Evolutionary conservation across 371 early-diverging fungal species (phyloP), one percentile per base, ranked within the genome.

Genomic region (Blastocladiella emersonii): DNA sequence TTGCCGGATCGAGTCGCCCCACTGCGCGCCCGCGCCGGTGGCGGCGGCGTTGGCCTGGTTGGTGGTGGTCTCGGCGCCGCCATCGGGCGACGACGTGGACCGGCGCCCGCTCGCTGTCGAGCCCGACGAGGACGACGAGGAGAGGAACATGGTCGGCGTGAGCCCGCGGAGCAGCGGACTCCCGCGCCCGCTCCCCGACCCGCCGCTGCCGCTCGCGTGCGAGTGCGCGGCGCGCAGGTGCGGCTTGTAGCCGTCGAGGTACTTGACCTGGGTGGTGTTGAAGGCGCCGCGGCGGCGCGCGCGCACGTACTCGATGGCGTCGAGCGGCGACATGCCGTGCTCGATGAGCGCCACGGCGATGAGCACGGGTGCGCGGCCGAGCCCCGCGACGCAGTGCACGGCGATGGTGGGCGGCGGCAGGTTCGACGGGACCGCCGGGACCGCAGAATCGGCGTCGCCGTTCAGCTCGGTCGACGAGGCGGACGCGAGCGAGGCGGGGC

Each of bases 331-430:
- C 87, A 88, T 85, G 21, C 89, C 89, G 59, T 77, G 71, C 71
- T 91, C 92, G 61, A 91, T 86, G 61, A 91, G 69, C 35, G 92
- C 91, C 64, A 90, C 83, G 30, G 89, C 84, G 8, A 84, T 82
- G 25, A 86, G 67, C 0, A 85, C 87, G 12, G 86, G 87, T 4
- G 86, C 86, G 32, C 87, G 80, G 64, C 39, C 17, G 35, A 63
- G 37, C 19, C 92, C 91, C 8, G 92, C 89, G 4, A 91, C 89
- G 67, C 92, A 91, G 67, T 91, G 91, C 6, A 90, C 87, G 2
- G 89, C 92, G 60, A 90, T 83, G 0, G 87, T 83, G 19, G 77
- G 82, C 5, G 65, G 69, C 8, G 71, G 57, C 34, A 65, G 74
- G 67, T 41, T 70, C 68, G 36, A 69, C 63, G 57, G 65, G 66